Evolutionary conservation across 305 asterid species (phyloP).

Genomic region (Fraxinus sp.): DNA sequence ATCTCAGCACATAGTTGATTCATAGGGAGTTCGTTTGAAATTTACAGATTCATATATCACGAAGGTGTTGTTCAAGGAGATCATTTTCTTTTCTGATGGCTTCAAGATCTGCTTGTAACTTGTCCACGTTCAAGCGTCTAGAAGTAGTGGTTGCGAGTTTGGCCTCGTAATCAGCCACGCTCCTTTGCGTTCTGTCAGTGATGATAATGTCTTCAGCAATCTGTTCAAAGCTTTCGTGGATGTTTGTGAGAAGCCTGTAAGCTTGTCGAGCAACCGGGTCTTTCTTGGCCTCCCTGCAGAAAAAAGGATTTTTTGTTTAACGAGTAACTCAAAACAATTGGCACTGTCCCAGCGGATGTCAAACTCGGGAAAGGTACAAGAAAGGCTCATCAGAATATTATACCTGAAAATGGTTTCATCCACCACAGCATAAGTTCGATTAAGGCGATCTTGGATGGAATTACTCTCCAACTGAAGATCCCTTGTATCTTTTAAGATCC

Average conservation of each 20-base stretch:
- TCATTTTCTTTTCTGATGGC: slow-evolving; percentile 65
- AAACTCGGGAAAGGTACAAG: background rate
- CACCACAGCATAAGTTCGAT: slow-evolving; percentile 65
- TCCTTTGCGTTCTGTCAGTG: slow-evolving; percentile 60
- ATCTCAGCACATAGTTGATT: background rate
- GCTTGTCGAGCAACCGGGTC: slow-evolving; percentile 64
- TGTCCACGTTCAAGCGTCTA: slow-evolving; percentile 53
- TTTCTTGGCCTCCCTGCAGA: slow-evolving; percentile 72
- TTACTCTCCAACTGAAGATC: slow-evolving; percentile 85
- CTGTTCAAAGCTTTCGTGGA: slow-evolving; percentile 70
- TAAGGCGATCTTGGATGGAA: slow-evolving; percentile 71
- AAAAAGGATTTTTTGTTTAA: slow-evolving; percentile 7
- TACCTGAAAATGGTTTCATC: slow-evolving; percentile 76
- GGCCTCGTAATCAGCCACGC: slow-evolving; percentile 59
- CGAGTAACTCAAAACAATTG: background rate
- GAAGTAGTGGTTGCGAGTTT: slow-evolving; percentile 49
- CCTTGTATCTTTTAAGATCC: slow-evolving; percentile 69
- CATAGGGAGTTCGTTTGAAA: background rate
- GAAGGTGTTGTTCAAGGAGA: slow-evolving; percentile 43
- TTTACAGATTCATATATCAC: slow-evolving; percentile 8
- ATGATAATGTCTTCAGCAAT: slow-evolving; percentile 58
- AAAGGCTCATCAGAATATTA: background rate
- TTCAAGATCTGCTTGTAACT: slow-evolving; percentile 67
- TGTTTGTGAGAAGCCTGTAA: slow-evolving; percentile 51
- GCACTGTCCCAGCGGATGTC: background rate